A percentile compares a stretch with the other conserved stretches of the same genome.
Conservation (phyloP, 1,139 yeast species). For the Suhomyces coccinellae region DNA sequence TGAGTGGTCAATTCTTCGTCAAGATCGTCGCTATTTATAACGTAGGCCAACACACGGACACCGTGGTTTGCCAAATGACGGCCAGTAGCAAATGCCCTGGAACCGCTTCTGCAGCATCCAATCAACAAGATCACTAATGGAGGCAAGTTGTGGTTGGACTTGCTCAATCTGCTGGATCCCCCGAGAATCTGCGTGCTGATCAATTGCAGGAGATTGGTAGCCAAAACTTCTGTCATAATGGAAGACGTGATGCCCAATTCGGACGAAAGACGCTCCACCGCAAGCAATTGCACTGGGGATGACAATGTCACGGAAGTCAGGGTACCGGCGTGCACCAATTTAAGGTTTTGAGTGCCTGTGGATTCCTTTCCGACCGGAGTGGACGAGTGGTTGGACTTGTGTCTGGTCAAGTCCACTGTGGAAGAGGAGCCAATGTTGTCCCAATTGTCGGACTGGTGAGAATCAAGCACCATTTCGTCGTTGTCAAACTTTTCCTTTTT, state of each 20-base stretch:
- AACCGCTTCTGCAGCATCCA: constrained; percentile 75
- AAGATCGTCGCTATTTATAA: constrained; percentile 38
- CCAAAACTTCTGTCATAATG: constrained; percentile 67
- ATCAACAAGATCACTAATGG: constrained; percentile 73
- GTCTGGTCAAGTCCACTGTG: constrained; percentile 9
- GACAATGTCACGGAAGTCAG: constrained; percentile 54
- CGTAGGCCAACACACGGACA: constrained; percentile 61
- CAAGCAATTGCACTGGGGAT: constrained; percentile 80
- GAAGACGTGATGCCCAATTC: constrained; percentile 55
- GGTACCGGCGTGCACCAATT: constrained; percentile 25
- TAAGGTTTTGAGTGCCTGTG: constrained; percentile 15
- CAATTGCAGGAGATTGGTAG: constrained; percentile 62
- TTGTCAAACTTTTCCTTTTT: constrained; percentile 57
- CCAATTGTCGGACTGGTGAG: constrained; percentile 53
- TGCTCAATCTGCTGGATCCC: constrained; percentile 60
- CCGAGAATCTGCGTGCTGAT: constrained; percentile 61
- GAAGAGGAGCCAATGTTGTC: constrained; percentile 39
- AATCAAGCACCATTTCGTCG: constrained; percentile 72
- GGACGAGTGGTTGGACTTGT: constrained; percentile 9
- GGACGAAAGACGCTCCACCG: constrained; percentile 63
- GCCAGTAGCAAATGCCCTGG: constrained; percentile 76
- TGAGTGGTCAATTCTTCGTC: constrained; percentile 41
- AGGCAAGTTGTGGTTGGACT: constrained; percentile 68
- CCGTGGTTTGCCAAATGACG: constrained; percentile 79
- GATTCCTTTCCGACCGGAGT: constrained; percentile 10